A percentile compares a stretch with the other conserved stretches of the same genome.
Evolutionary conservation across 768 basidiomycete genomes (phyloP).

Genomic region (Auriscalpium microsporum): DNA sequence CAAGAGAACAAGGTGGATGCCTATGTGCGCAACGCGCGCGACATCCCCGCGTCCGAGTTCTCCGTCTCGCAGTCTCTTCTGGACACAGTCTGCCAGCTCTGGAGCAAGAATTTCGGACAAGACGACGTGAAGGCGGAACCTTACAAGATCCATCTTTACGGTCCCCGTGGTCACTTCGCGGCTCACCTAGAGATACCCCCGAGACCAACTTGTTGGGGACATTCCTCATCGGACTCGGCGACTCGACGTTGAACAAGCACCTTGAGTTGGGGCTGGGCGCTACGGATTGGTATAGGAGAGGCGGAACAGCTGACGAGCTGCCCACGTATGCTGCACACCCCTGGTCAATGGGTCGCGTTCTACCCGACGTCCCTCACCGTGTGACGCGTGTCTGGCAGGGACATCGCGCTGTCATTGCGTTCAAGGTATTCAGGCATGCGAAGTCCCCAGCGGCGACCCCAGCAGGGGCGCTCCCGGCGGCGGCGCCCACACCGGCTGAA

Average conservation of each 20-base stretch:
- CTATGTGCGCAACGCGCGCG: constrained; percentile 19
- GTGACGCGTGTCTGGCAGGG: constrained; percentile 7
- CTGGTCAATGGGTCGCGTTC: constrained; percentile 23
- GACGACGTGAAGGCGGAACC: constrained; percentile 20
- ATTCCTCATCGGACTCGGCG: constrained; percentile 26
- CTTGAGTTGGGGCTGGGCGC: not conserved
- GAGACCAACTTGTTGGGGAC: constrained; percentile 23
- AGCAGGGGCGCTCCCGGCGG: too few relatives aligned
- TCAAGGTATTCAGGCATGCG: constrained; percentile 19
- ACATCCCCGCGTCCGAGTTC: constrained; percentile 19
- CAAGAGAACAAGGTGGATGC: constrained; percentile 18
- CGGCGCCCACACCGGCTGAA: not conserved
- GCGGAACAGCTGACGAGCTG: not conserved
- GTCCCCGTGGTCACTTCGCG: constrained; percentile 22
- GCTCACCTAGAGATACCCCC: constrained; percentile 23
- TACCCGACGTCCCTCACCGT: constrained; percentile 23
- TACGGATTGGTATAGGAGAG: not conserved
- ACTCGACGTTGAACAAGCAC: constrained; percentile 7
- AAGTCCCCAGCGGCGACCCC: too few relatives aligned
- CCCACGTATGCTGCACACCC: not conserved
- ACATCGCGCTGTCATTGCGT: constrained; percentile 24
- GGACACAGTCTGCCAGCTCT: constrained; percentile 6
- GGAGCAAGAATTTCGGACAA: constrained; percentile 17
- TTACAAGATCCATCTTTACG: constrained; percentile 28
- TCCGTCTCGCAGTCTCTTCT: constrained; percentile 13